These are phyloP conservation scores for Juglanconis sp. DNA, from an alignment of 2,329 filamentous ascomycete species.

Conservation along the genomic window DNA sequence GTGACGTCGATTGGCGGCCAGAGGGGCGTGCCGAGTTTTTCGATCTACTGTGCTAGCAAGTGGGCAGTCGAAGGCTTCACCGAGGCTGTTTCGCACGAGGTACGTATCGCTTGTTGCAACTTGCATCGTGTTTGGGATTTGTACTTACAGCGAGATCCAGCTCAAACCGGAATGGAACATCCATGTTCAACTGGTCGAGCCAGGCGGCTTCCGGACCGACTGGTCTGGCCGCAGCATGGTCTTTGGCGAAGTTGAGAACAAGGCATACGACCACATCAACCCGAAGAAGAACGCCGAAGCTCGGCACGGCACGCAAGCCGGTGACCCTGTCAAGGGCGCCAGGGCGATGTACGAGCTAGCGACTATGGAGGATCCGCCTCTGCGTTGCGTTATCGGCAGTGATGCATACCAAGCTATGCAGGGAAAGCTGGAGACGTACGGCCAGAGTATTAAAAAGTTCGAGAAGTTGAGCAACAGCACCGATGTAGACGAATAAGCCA, in stretches of 20 bases:
- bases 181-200: constrained; percentile 38
- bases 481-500: background rate
- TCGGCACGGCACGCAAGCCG: constrained; percentile 47
- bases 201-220: constrained; percentile 51
- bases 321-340: constrained; percentile 52
- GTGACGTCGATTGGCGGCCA: constrained; percentile 22
- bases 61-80: constrained; percentile 25
- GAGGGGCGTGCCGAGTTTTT: constrained; percentile 19
- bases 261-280: constrained; percentile 30
- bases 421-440: background rate
- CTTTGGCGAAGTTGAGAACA: constrained; percentile 39
- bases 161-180: constrained; percentile 9
- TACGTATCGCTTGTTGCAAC: constrained; percentile 28
- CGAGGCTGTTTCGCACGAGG: constrained; percentile 18
- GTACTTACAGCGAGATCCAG: background rate
- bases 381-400: background rate
- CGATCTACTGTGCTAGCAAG: constrained; percentile 24
- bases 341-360: constrained; percentile 50
- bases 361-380: constrained; percentile 1
- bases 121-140: constrained; percentile 30
- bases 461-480: constrained; percentile 3
- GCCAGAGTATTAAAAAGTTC: background rate
- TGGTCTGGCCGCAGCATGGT: background rate
- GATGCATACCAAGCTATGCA: background rate
- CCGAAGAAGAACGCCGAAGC: constrained; percentile 26